These are phyloP conservation scores for Trypanosoma theileri DNA, from an alignment of 208 protist species.

Conservation along the genomic window DNA sequence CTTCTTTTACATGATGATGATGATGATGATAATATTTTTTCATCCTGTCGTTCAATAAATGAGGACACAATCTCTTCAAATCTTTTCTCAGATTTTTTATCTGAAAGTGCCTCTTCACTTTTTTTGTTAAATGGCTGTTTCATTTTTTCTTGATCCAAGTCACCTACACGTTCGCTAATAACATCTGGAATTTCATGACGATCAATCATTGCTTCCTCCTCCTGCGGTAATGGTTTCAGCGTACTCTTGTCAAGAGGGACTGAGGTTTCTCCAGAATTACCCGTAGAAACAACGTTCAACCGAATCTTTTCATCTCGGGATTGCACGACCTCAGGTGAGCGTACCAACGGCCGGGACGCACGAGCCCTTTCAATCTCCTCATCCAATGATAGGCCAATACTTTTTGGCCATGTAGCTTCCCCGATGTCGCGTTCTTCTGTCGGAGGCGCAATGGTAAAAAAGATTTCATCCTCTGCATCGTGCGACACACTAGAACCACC, in stretches of 20 bases:
- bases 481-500: background rate
- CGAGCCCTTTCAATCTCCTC: conserved; percentile 28
- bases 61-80: background rate
- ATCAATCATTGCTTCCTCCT: conserved; percentile 41
- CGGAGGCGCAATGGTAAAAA: conserved; percentile 25
- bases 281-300: conserved; percentile 5
- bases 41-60: background rate
- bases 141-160: background rate
- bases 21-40: background rate
- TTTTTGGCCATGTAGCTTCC: conserved; percentile 12
- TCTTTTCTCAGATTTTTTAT: no score
- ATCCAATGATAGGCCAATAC: conserved; percentile 13
- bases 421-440: background rate
- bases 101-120: background rate
- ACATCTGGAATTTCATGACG: conserved; percentile 52
- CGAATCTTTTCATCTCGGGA: background rate
- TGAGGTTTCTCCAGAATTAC: background rate
- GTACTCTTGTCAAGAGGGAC: conserved; percentile 1
- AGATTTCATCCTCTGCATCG: conserved; percentile 11
- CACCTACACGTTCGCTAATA: conserved; percentile 8
- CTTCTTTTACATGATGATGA: background rate
- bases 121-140: background rate
- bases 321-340: conserved; percentile 1
- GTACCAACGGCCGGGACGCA: conserved; percentile 17
- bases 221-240: conserved; percentile 25